These are phyloP conservation scores for Metschnikowia chrysomelidarum DNA, from an alignment of 805 yeast genomes.

Conservation along the genomic window DNA sequence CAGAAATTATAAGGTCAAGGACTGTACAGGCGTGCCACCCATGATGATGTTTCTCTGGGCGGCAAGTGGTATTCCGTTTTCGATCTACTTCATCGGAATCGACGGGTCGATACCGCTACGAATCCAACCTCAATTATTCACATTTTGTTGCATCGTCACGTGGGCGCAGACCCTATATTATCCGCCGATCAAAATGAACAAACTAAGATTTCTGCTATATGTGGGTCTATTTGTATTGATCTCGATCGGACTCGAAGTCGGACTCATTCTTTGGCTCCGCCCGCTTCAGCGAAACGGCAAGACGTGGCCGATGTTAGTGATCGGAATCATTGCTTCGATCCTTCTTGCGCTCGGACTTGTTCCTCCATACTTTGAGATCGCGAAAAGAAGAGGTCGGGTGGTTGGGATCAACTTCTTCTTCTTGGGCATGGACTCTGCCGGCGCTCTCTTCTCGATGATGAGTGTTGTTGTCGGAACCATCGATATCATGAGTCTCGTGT, in stretches of 20 bases:
- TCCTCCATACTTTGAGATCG: conserved; percentile 86
- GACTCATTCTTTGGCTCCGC: conserved; percentile 68
- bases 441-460: conserved; percentile 74
- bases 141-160: conserved; percentile 62
- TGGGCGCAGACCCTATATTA: conserved; percentile 62
- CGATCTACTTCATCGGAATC: conserved; percentile 74
- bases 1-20: conserved; percentile 68
- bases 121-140: conserved; percentile 85
- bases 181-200: conserved; percentile 57
- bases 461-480: conserved; percentile 53
- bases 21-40: conserved; percentile 86
- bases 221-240: conserved; percentile 42
- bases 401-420: conserved; percentile 87
- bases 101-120: conserved; percentile 74
- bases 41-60: conserved; percentile 84
- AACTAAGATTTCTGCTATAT: conserved; percentile 33
- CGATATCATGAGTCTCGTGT: conserved; percentile 76
- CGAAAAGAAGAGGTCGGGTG: conserved; percentile 77
- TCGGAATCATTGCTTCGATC: conserved; percentile 79
- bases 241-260: conserved; percentile 55
- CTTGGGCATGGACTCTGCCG: conserved; percentile 69
- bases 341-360: conserved; percentile 73
- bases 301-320: conserved; percentile 74
- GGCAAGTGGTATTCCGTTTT: conserved; percentile 73
- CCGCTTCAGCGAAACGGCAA: conserved; percentile 49